These are phyloP conservation scores for Candida broadrunensis DNA, from an alignment of 805 yeast species.

Conservation along the genomic window DNA sequence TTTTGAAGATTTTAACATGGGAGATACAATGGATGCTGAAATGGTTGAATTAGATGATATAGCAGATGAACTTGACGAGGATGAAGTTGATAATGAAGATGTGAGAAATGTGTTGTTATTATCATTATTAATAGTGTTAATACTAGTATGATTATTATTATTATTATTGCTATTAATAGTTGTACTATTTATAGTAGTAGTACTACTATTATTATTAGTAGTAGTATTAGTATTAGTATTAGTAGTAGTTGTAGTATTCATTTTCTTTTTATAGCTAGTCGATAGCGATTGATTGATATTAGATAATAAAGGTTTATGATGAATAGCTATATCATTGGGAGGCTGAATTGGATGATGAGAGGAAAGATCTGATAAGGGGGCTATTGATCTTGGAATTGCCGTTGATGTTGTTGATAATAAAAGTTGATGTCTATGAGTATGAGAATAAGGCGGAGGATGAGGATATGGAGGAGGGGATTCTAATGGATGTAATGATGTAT, in stretches of 20 bases:
- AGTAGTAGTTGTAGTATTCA: no score
- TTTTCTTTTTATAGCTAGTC: not conserved
- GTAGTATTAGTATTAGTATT: not conserved
- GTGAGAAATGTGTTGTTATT: not conserved
- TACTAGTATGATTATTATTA: not conserved
- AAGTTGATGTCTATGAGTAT: no score
- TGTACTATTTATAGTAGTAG: not conserved
- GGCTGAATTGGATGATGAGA: not conserved
- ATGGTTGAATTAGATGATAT: not conserved
- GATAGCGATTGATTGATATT: not conserved
- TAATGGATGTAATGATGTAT: no score
- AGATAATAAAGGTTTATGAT: not conserved
- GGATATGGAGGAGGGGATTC: not conserved
- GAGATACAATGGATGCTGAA: not conserved
- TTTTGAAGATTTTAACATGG: constrained; percentile 13
- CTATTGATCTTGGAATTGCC: not conserved
- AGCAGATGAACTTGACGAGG: not conserved
- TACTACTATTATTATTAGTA: not conserved
- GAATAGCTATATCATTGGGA: not conserved
- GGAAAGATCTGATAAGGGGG: not conserved
- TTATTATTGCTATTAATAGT: no score
- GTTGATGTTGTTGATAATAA: not conserved
- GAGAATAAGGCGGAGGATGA: not conserved
- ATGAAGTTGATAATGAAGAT: not conserved
- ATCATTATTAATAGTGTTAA: not conserved